Evolutionary conservation across 208 protist genomes (phyloP).

Genomic region (Trypanosoma mega): DNA sequence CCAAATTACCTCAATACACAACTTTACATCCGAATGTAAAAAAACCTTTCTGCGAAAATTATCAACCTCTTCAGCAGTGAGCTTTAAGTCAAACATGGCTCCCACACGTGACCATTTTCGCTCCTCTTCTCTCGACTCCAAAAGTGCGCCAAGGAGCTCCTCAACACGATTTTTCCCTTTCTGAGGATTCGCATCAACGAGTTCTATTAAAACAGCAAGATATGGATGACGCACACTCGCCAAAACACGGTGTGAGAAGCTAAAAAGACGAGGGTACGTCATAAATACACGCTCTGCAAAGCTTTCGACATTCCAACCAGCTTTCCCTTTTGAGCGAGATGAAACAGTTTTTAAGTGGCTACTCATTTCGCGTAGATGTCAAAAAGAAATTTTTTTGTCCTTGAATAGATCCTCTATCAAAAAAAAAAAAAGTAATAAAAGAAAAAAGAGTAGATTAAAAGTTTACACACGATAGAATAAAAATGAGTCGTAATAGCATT

Average conservation of each 20-base stretch:
- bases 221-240: conserved; percentile 71
- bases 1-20: conserved; percentile 58
- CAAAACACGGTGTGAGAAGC: conserved; percentile 72
- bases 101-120: conserved; percentile 52
- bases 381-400: not conserved
- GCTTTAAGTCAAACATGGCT: conserved; percentile 64
- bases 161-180: conserved; percentile 31
- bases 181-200: conserved; percentile 19
- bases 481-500: too few relatives aligned
- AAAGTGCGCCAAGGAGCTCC: conserved; percentile 45
- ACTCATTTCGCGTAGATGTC: not conserved
- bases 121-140: conserved; percentile 46
- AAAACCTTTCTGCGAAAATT: conserved; percentile 44
- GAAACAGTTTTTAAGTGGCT: not conserved
- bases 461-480: conserved; percentile 18
- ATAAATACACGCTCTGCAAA: conserved; percentile 74
- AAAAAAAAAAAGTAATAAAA: conserved; percentile 11
- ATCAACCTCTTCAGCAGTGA: conserved; percentile 55
- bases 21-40: conserved; percentile 34
- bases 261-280: conserved; percentile 40
- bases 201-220: conserved; percentile 41
- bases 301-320: conserved; percentile 33
- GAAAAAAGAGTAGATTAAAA: conserved; percentile 20
- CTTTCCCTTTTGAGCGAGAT: conserved; percentile 8
- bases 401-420: not conserved